A percentile compares a stretch with the other conserved stretches of the same genome.
phyloP scores from a whole-genome alignment of 2,329 filamentous ascomycete species.

The Didymella glomerata region DNA sequence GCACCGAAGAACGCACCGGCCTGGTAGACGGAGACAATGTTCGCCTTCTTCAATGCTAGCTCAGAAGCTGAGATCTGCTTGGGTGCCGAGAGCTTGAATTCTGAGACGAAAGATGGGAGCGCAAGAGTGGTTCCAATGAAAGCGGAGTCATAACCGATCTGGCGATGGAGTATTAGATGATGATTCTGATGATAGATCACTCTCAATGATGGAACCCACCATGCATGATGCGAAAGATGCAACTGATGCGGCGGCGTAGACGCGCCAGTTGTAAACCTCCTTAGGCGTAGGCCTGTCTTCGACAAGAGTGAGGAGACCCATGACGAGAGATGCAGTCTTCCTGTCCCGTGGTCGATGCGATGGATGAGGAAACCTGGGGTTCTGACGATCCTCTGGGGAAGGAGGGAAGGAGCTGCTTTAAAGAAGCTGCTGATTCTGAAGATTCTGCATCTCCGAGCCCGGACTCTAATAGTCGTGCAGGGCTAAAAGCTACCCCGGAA shows the following conservation, averaged over 20 bases:
- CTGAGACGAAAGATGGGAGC: conserved; percentile 70
- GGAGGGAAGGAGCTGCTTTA: conserved; percentile 10
- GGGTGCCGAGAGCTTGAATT: conserved; percentile 66
- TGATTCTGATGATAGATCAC: conserved; percentile 20
- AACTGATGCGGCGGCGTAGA: conserved; percentile 62
- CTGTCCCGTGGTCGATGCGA: conserved; percentile 4
- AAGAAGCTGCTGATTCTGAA: conserved; percentile 10
- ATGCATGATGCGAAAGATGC: conserved; percentile 64
- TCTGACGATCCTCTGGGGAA: conserved; percentile 10
- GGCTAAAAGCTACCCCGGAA: conserved; percentile 25
- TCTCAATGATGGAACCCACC: neutral
- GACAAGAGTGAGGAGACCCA: conserved; percentile 43
- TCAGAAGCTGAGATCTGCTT: conserved; percentile 55
- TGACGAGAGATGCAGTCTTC: conserved; percentile 17
- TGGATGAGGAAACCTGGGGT: conserved; percentile 11
- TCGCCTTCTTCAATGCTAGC: conserved; percentile 69
- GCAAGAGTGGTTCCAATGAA: conserved; percentile 79
- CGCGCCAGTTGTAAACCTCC: conserved; percentile 66
- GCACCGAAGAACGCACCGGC: conserved; percentile 83
- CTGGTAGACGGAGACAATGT: conserved; percentile 83
- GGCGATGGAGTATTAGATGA: conserved; percentile 58
- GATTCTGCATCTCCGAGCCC: conserved; percentile 22
- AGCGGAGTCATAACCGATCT: conserved; percentile 71
- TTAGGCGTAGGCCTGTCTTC: conserved; percentile 61
- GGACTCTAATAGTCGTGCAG: conserved; percentile 19